Evolutionary conservation across 164 flowering plant genomes (phyloP), one percentile per base, ranked within the genome.

Genomic region (Vitis labrusca): DNA sequence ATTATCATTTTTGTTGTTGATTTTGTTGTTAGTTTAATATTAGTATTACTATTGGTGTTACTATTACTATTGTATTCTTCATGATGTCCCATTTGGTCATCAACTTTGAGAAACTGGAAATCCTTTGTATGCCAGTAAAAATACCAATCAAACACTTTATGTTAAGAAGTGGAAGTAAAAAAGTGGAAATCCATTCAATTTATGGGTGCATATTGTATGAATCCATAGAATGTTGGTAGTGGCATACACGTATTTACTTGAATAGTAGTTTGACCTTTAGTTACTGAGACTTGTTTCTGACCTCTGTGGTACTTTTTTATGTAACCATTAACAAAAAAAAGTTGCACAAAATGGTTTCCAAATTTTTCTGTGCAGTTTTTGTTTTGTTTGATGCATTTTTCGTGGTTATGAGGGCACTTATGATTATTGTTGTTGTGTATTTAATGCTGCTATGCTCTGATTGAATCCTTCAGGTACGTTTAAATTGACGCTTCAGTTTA

Each of bases 401-500:
- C 14, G 0, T 27, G 62, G 10, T 8, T 5, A 3, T 59, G 15
- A 10, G 47, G 62, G 14, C 5, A 27, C 8, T 27, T 29, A 27
- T 11, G 14, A 59, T 51, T 19, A 23, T 48, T 13, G 37, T 15
- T 3, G 10, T 44, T n/a, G 13, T 44, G 16, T 52, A 50, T 27
- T 50, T n/a, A 13, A 49, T 12, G 16, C 61, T 58, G 2, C 5
- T 49, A 9, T 56, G 17, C 47, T 54, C 10, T 69, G 30, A 68
- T 65, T 74, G 69, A 74, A 73, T 54, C 67, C 77, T 70, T 78
- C 86, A 84, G 87, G 87, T 74, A 82, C 87, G 76, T 84, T 84
- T 59, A 84, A 84, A 55, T 50, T 84, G 79, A 81, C 87, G 7
- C 87, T 84, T 61, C 87, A 84, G 70, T 84, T 81, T 56, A 53